Conservation (phyloP, 805 yeast species). For the Pichia eremophila region DNA sequence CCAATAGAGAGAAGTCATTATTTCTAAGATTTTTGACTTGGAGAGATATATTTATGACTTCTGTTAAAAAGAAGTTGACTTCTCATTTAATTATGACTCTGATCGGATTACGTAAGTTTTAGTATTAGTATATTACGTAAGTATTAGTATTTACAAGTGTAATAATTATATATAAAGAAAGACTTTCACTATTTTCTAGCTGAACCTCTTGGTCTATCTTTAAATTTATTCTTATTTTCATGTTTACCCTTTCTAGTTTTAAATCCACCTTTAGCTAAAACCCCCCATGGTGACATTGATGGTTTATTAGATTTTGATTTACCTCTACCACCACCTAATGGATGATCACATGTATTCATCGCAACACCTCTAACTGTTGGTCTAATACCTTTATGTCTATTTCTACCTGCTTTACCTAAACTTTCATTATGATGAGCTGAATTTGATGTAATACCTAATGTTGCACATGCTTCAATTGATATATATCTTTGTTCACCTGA, state of each 20-base stretch:
- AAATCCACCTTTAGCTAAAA: constrained; percentile 79
- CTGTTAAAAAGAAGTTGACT: too few species aligned
- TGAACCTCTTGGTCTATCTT: constrained; percentile 80
- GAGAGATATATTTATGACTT: too few species aligned
- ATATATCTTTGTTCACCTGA: constrained; percentile 93
- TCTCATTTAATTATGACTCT: too few species aligned
- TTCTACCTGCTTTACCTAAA: constrained; percentile 95
- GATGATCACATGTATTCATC: constrained; percentile 95
- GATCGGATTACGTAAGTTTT: too few species aligned
- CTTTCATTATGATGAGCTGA: constrained; percentile 82
- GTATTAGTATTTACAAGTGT: neutral
- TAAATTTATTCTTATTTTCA: constrained; percentile 73
- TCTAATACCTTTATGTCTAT: constrained; percentile 84
- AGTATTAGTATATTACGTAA: too few species aligned
- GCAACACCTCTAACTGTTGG: constrained; percentile 98
- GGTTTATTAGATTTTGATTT: constrained; percentile 92
- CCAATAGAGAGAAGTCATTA: too few species aligned
- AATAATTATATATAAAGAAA: too few species aligned
- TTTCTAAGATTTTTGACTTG: too few species aligned
- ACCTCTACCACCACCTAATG: constrained; percentile 99
- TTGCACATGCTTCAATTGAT: constrained; percentile 79
- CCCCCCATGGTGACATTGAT: constrained; percentile 96
- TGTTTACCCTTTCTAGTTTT: constrained; percentile 90
- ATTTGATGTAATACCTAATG: constrained; percentile 88
- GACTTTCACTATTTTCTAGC: constrained; percentile 5